Evolutionary conservation across 352 stramenopile genomes (phyloP).

Genomic region (Proteromonas lacertae): DNA sequence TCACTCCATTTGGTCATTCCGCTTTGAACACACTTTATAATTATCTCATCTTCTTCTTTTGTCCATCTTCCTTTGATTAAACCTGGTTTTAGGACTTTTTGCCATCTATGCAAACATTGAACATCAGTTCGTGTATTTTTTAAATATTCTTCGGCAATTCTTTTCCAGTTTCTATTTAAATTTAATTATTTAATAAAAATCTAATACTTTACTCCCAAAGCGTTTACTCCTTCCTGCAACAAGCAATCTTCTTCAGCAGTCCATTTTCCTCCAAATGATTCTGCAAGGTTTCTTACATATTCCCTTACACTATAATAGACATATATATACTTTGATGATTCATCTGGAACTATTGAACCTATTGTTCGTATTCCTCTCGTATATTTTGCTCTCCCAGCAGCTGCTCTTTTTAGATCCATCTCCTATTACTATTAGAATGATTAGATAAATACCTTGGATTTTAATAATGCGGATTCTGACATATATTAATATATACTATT

Average conservation of each 20-base stretch:
- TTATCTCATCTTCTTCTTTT: conserved; percentile 58
- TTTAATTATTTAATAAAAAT: conserved; percentile 40
- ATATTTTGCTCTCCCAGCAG: too few species aligned
- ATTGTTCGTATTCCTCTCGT: too few species aligned
- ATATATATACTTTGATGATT: too few species aligned
- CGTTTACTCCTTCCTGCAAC: conserved; percentile 41
- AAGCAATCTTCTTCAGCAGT: conserved; percentile 44
- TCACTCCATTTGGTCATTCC: too few species aligned
- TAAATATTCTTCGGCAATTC: conserved; percentile 25
- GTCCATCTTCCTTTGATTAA: conserved; percentile 65
- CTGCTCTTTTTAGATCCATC: too few species aligned
- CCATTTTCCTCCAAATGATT: conserved; percentile 21
- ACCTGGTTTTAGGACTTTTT: conserved; percentile 33
- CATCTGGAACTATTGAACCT: too few species aligned
- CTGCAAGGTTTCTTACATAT: too few species aligned
- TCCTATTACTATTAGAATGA: too few species aligned
- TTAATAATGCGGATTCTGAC: too few species aligned
- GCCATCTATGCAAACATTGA: conserved; percentile 6
- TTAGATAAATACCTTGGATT: too few species aligned
- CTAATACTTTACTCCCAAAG: conserved; percentile 67
- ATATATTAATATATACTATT: too few species aligned
- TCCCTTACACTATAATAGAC: too few species aligned
- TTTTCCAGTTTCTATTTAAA: conserved; percentile 31
- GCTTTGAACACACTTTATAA: conserved; percentile 3
- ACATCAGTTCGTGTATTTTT: conserved; percentile 29